Evolutionary conservation across 2,329 filamentous ascomycete species (phyloP).

Genomic region (Penicillium paneum): DNA sequence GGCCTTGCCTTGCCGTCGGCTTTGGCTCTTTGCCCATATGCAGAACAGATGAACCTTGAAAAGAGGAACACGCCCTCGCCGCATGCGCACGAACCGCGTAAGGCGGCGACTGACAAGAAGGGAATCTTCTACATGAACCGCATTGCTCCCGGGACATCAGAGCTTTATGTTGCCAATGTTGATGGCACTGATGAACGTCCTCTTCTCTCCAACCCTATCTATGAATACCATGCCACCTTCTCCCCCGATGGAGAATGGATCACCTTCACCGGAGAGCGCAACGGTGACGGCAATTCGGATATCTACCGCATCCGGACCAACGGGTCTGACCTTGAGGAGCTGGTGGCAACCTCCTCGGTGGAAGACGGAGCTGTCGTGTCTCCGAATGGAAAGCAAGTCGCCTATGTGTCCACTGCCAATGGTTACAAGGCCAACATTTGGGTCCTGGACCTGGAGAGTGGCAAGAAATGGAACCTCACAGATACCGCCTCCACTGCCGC

Average conservation of each 20-base stretch:
- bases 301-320: conserved; percentile 39
- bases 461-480: conserved; percentile 36
- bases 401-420: conserved; percentile 42
- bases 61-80: neutral
- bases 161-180: conserved; percentile 36
- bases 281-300: conserved; percentile 42
- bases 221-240: conserved; percentile 43
- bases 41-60: conserved; percentile 4
- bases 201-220: conserved; percentile 32
- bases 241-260: conserved; percentile 42
- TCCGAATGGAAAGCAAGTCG: conserved; percentile 37
- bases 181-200: conserved; percentile 40
- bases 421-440: conserved; percentile 42
- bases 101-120: neutral
- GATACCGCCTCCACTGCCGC: conserved; percentile 22
- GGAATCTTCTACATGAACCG: conserved; percentile 32
- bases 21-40: conserved; percentile 9
- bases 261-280: conserved; percentile 42
- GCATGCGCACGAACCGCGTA: neutral
- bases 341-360: conserved; percentile 35
- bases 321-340: conserved; percentile 34
- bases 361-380: conserved; percentile 41
- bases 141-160: conserved; percentile 30
- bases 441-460: conserved; percentile 39
- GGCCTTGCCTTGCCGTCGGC: neutral